These are phyloP conservation scores for Brassica incana DNA, from an alignment of 345 rosid genomes.

Conservation along the genomic window DNA sequence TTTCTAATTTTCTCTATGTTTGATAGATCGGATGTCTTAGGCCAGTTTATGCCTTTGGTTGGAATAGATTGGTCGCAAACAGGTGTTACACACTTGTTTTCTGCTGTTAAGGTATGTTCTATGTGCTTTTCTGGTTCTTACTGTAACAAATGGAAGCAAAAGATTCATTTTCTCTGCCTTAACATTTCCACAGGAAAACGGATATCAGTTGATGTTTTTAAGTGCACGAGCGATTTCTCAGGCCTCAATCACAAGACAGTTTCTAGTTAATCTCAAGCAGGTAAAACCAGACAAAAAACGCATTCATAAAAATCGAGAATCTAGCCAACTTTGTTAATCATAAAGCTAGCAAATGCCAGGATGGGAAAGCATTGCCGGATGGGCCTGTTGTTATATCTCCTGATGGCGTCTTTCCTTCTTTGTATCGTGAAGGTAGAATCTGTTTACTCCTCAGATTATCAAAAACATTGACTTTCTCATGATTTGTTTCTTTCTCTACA, in stretches of 20 bases:
- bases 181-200: slow-evolving; percentile 71
- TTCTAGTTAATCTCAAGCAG: slow-evolving; percentile 88
- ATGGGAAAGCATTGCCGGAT: slow-evolving; percentile 92
- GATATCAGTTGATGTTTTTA: slow-evolving; percentile 86
- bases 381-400: slow-evolving; percentile 99
- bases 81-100: slow-evolving; percentile 90
- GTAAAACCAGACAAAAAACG: slow-evolving; percentile 34
- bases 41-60: slow-evolving; percentile 98
- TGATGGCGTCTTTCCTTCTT: slow-evolving; percentile 92
- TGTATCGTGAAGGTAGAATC: slow-evolving; percentile 82
- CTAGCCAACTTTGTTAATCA: neutral
- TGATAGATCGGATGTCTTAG: slow-evolving; percentile 92
- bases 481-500: slow-evolving; percentile 39
- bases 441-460: slow-evolving; percentile 13
- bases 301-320: neutral
- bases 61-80: slow-evolving; percentile 96
- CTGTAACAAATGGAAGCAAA: slow-evolving; percentile 6
- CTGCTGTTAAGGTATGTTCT: slow-evolving; percentile 79
- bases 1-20: slow-evolving; percentile 15
- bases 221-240: slow-evolving; percentile 98
- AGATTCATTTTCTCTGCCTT: neutral
- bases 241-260: slow-evolving; percentile 83
- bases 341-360: slow-evolving; percentile 43
- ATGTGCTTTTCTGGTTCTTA: slow-evolving; percentile 9
- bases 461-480: neutral